Evolutionary conservation across 805 yeast species (phyloP), one percentile per base, ranked within the genome.

Genomic region (Teunomyces pallodes): DNA sequence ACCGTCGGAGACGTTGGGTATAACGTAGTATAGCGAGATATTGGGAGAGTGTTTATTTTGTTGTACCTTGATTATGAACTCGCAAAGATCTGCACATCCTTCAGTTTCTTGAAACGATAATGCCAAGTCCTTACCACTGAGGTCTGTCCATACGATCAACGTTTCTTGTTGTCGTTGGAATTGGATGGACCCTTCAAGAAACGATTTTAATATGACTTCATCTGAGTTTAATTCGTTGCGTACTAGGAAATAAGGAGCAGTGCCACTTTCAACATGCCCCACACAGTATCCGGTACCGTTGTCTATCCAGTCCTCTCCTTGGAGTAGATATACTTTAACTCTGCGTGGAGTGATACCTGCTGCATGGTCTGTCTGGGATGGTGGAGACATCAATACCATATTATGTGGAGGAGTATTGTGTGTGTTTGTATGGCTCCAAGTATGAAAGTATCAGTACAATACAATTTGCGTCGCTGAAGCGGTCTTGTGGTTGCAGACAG

Each of bases 151-250:
- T 16, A 92, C 96, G 8, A 92, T 89, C 42, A 92, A 72, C 0
- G 97, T 90, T 49, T 90, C 97, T 61, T 90, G 96, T 60, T 94
- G 98, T 59, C 96, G 79, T 62, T 92, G 97, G 62, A 87, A 92
- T 56, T 87, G 95, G 3, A 83, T 84, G 27, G 80, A 67, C 0
- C 95, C 95, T 57, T 80, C 84, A n/a, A 92, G 73, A 49, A 65
- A 75, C 4, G 91, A 81, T 57, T 80, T 77, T 36, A 92, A 67
- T 17, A 92, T 69, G 9, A 81, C 69, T 27, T 84, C 82, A 2
- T 74, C 69, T 5, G 81, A 71, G 50, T 84, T 76, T 27, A 77
- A 70, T 62, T 90, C 97, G 64, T 84, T 84, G 46, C 82, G 74
- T 10, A 92, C 97, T 13, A 84, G 62, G 47, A 91, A 79, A 57